Evolutionary conservation across 1,284 basidiomycete species (phyloP).

Genomic region (Leccinum solheimii): DNA sequence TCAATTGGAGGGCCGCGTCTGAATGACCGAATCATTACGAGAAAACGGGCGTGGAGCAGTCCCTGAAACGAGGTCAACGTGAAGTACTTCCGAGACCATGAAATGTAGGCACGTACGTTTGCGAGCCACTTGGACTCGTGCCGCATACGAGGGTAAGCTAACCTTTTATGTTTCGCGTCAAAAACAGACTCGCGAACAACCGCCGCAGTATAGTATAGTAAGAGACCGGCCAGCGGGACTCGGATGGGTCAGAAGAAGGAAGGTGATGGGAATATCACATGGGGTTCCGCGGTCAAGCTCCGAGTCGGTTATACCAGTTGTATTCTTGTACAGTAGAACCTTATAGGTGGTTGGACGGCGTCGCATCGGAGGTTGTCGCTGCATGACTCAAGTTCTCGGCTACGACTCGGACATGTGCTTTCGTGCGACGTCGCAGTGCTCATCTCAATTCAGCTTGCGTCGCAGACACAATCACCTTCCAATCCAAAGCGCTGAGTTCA

Average conservation of each 20-base stretch:
- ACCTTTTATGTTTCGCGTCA: conserved; percentile 14
- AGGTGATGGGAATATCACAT: conserved; percentile 2
- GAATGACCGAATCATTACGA: conserved; percentile 39
- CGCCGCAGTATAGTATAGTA: not conserved
- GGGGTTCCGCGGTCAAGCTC: not conserved
- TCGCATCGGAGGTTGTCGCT: not conserved
- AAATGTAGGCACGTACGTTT: conserved; percentile 11
- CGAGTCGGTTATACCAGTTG: not conserved
- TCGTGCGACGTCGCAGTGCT: not conserved
- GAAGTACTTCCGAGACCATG: conserved; percentile 12
- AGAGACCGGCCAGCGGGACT: not conserved
- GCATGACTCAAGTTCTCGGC: not conserved
- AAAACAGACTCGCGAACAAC: not conserved
- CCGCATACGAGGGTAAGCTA: conserved; percentile 5
- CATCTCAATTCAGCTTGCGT: not conserved
- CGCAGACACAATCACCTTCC: not conserved
- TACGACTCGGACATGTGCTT: not conserved
- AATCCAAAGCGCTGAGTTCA: not conserved
- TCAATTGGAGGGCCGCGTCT: conserved; percentile 36
- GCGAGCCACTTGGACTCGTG: conserved; percentile 11
- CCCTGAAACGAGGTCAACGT: conserved; percentile 35
- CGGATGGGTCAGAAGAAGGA: conserved; percentile 9
- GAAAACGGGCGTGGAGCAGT: conserved; percentile 27
- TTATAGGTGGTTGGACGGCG: not conserved
- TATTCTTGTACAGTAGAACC: not conserved